A percentile compares a stretch with the other conserved stretches of the same genome.
Conservation (phyloP, 805 yeast species). For the Cyberlindnera nakhonratchasimensis region DNA sequence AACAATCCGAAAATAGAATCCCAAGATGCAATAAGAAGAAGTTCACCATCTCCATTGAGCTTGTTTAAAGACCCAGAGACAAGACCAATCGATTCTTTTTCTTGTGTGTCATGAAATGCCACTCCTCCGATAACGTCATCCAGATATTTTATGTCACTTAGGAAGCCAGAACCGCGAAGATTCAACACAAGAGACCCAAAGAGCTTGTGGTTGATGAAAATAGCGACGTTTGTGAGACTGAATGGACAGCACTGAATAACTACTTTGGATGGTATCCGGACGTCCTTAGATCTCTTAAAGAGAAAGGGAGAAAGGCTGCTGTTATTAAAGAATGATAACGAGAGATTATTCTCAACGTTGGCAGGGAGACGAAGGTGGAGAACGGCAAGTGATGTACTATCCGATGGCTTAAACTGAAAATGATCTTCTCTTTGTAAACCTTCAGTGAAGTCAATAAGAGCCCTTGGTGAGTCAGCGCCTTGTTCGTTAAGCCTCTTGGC, state of each 20-base stretch:
- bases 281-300: constrained; percentile 9
- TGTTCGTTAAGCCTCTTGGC: constrained; percentile 3
- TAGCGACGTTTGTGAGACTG: constrained; percentile 29
- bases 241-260: constrained; percentile 28
- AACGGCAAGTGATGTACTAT: constrained; percentile 11
- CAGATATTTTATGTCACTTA: constrained; percentile 27
- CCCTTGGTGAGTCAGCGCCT: background rate
- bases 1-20: constrained; percentile 18
- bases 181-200: constrained; percentile 21
- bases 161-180: constrained; percentile 17
- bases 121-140: constrained; percentile 29
- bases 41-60: constrained; percentile 30
- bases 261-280: constrained; percentile 20
- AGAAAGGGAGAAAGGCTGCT: constrained; percentile 12
- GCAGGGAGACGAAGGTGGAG: constrained; percentile 19
- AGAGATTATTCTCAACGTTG: background rate
- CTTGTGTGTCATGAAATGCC: constrained; percentile 13
- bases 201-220: constrained; percentile 24
- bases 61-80: constrained; percentile 24
- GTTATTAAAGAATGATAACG: constrained; percentile 12
- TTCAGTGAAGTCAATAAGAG: constrained; percentile 3
- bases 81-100: constrained; percentile 21
- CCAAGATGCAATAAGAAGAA: constrained; percentile 27
- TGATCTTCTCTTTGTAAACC: constrained; percentile 10
- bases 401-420: constrained; percentile 22